Evolutionary conservation across 768 basidiomycete species (phyloP).

Genomic region (Leccinum rimulosum): DNA sequence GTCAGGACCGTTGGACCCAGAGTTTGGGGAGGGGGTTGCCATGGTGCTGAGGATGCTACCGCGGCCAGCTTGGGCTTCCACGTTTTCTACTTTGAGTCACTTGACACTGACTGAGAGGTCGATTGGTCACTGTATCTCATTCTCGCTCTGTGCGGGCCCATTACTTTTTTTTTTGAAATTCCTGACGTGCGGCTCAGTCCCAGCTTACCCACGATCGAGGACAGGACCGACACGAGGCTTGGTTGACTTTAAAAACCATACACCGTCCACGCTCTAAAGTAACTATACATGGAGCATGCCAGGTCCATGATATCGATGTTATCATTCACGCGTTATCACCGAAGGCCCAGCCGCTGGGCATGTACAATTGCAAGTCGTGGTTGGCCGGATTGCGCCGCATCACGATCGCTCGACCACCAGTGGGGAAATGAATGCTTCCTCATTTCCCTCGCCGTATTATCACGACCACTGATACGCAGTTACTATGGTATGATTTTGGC

Average conservation of each 20-base stretch:
- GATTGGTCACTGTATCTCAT: conserved; percentile 7
- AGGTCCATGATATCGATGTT: neutral
- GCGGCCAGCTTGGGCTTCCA: neutral
- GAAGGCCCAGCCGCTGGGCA: conserved; percentile 1
- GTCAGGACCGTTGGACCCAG: neutral
- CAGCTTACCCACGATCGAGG: conserved; percentile 13
- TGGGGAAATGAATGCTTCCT: conserved; percentile 14
- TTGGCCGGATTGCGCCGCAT: conserved; percentile 4
- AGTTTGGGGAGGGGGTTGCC: conserved; percentile 1
- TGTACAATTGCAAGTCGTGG: conserved; percentile 2
- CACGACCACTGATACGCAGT: neutral
- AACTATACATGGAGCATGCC: neutral
- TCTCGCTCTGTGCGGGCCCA: neutral
- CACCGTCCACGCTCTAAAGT: neutral
- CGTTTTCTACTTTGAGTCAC: conserved; percentile 12
- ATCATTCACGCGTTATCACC: conserved; percentile 17
- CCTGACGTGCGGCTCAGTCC: no score
- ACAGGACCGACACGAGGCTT: conserved; percentile 17
- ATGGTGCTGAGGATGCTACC: neutral
- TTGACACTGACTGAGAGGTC: conserved; percentile 5
- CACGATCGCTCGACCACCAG: conserved; percentile 6
- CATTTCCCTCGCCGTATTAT: conserved; percentile 15
- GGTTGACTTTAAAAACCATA: neutral
- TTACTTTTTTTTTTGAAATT: neutral
- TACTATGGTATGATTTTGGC: conserved; percentile 3